Evolutionary conservation across 768 basidiomycete species (phyloP), one percentile per base, ranked within the genome.

Genomic region (Sarcodon sp.): DNA sequence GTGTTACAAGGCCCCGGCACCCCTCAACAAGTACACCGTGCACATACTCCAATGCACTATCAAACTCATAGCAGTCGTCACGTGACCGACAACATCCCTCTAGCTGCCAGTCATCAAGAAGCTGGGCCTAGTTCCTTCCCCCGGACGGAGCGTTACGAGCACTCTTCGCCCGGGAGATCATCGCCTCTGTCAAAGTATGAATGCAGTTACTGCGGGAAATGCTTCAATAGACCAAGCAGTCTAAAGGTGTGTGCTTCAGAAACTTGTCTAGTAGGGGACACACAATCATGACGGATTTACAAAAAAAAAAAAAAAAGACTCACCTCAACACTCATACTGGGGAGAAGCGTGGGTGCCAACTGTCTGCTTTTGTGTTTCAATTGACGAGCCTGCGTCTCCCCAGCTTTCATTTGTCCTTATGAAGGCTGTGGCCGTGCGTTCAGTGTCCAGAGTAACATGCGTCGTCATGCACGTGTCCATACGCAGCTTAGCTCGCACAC

Each of bases 371-470:
- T 7, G 39, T 48, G 31, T 33, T 38, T 31, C 34, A 16, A 13
- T 45, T 47, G 48, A 48, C 50, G 33, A 50, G 49, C 49, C 49
- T 45, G 43, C 43, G 46, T 43, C 43, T 50, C 43, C 51, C 50
- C 60, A 88, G 87, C 87, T 7, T 87, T 83, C 64, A 66, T 72
- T 39, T 89, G 87, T 60, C 79, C 86, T 13, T 74, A 78, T 46
- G 76, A 80, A 53, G 76, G 75, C 50, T 89, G 87, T 64, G 81
- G 82, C 6, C 80, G 86, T 39, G 79, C 80, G 59, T 89, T 89
- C 64, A 87, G 84, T 58, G 87, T 88, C 45, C 77, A 87, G 59
- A 87, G 84, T 63, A 89, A 89, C 67, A 89, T 89, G 87, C 81
- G 87, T 52, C 72, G 87, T 49, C 87, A 89, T 61, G 79, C 85